Conservation (phyloP, 495 filamentous ascomycete species). For the Zalerion maritima region DNA sequence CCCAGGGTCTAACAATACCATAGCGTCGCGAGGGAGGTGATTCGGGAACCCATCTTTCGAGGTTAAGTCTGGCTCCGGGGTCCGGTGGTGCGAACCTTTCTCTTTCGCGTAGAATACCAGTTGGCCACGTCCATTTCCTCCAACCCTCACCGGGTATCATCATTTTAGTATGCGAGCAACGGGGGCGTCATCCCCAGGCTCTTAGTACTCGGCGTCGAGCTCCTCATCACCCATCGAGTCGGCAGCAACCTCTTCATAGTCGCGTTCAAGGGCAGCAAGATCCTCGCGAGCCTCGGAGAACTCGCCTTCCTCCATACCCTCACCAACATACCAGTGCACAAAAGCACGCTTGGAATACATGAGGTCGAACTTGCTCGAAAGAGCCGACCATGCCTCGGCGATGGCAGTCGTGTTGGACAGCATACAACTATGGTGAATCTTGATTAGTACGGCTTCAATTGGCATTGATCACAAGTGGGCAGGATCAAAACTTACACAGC, state of each 20-base stretch:
- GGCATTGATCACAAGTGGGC: not conserved
- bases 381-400: slow-evolving; percentile 93
- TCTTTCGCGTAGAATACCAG: no score
- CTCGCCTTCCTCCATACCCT: slow-evolving; percentile 99
- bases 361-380: slow-evolving; percentile 97
- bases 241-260: slow-evolving; percentile 98
- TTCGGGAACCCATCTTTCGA: no score
- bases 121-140: no score
- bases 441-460: no score
- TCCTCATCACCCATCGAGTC: slow-evolving; percentile 88
- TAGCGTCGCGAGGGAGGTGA: no score
- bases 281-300: slow-evolving; percentile 99
- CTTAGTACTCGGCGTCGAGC: slow-evolving; percentile 93
- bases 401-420: slow-evolving; percentile 99
- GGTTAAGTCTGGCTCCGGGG: no score
- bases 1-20: no score
- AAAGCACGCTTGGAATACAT: slow-evolving; percentile 99
- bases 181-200: not conserved
- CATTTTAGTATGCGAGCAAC: slow-evolving; percentile 4
- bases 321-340: slow-evolving; percentile 99
- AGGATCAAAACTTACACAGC: slow-evolving; percentile 60
- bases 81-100: no score
- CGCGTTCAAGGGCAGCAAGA: slow-evolving; percentile 90
- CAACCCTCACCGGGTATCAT: no score
- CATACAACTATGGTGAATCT: slow-evolving; percentile 94